Evolutionary conservation across 345 rosid genomes (phyloP).

Genomic region (Iberis pinnata): DNA sequence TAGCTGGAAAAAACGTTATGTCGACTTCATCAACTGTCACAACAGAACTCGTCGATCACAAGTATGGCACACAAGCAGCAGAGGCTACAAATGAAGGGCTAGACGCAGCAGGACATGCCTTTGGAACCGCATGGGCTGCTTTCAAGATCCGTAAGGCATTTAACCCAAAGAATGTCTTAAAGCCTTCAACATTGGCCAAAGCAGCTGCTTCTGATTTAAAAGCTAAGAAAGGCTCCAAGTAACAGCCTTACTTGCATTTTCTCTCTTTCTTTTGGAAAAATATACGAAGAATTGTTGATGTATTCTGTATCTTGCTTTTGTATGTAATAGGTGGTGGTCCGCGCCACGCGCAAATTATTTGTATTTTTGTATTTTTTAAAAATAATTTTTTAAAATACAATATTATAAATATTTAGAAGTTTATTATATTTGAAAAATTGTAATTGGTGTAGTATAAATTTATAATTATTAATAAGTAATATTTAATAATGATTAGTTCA

Average conservation of each 20-base stretch:
- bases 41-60: conserved; percentile 70
- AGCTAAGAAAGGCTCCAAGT: conserved; percentile 36
- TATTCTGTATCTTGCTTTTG: not conserved
- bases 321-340: no score
- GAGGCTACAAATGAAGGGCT: conserved; percentile 64
- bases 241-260: not conserved
- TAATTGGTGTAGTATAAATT: no score
- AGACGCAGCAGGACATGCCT: conserved; percentile 80
- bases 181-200: conserved; percentile 60
- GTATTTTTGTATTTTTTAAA: no score
- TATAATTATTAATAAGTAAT: no score
- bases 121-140: conserved; percentile 92
- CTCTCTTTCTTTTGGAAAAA: not conserved
- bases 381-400: no score
- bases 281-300: not conserved
- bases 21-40: conserved; percentile 80
- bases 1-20: conserved; percentile 87
- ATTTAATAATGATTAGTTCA: no score
- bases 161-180: conserved; percentile 66
- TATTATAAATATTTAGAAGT: no score
- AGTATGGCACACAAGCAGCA: conserved; percentile 80
- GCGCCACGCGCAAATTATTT: no score
- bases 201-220: conserved; percentile 51
- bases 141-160: conserved; percentile 83
- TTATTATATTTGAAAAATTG: no score